Evolutionary conservation across 1,139 yeast species (phyloP), one percentile per base, ranked within the genome.

Genomic region (Scheffersomyces segobiensis): DNA sequence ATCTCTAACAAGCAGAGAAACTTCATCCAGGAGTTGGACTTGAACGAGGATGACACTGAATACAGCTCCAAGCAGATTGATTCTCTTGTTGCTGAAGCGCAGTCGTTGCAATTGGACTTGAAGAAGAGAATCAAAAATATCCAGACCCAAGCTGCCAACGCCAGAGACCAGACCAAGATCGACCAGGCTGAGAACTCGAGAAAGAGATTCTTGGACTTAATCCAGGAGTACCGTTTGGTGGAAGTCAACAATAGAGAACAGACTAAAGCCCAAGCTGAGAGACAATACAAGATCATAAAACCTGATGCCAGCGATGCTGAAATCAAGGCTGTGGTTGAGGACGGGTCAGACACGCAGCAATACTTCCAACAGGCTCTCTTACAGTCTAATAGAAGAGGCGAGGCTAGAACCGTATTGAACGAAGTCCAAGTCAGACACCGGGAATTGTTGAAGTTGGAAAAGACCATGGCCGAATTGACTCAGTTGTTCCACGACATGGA

Each of bases 351-450:
- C 66, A 89, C 93, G 57, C 92, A 90, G 71, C 98, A 93, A 76
- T 90, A 93, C 69, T 95, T 95, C 78, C 93, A 96, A 62, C 97
- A 93, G 76, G 98, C 98, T 18, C 82, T 95, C 65, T 81, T 92
- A 83, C 92, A 89, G 78, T 89, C 97, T 58, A 91, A 92, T 75
- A 88, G 98, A 78, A 88, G 97, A 70, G 99, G 99, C 66, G 97
- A 95, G 77, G 98, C 99, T 55, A 87, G 96, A 74, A 87, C 97
- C 47, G 99, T 96, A 3, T 84, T 95, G 68, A 91, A 92, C 68
- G 99, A 96, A 77, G 99, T 96, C 57, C 98, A 95, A 77, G 87
- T 91, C 53, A 89, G 99, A 80, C 99, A 96, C 80, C 89, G 91
- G 71, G 99, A 95, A 78, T 87, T 96, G 72, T 89, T 92, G 79